phyloP scores from a whole-genome alignment of 176 grass and related monocot genomes.

The Oryza australiensis region DNA sequence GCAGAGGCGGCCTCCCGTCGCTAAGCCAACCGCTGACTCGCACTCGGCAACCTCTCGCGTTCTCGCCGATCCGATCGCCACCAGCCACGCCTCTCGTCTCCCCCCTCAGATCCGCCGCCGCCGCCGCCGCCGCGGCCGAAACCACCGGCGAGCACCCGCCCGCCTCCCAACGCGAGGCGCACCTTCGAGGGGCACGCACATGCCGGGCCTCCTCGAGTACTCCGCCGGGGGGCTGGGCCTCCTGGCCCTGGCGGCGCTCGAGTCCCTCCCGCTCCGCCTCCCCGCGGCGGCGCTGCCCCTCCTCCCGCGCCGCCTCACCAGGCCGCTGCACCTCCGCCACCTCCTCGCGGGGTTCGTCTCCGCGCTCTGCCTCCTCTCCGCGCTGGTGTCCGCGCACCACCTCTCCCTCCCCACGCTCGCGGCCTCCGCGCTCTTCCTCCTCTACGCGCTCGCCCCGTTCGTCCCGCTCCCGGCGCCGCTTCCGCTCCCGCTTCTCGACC shows the following conservation, averaged over 20 bases:
- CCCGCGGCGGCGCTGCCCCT: background rate
- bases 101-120: conserved; percentile 34
- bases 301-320: conserved; percentile 27
- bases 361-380: conserved; percentile 52
- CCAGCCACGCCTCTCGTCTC: background rate
- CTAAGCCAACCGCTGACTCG: background rate
- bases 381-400: conserved; percentile 50
- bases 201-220: conserved; percentile 78
- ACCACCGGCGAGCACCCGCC: background rate
- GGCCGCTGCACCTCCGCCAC: conserved; percentile 50
- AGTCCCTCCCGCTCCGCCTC: conserved; percentile 47
- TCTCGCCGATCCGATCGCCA: conserved; percentile 25
- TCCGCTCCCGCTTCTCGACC: conserved; percentile 68
- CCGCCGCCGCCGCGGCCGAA: background rate
- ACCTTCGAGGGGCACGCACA: background rate
- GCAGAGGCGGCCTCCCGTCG: background rate
- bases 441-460: conserved; percentile 68
- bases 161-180: no score
- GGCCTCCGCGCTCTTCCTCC: conserved; percentile 71
- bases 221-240: conserved; percentile 70
- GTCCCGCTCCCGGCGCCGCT: conserved; percentile 45
- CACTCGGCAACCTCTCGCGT: background rate
- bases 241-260: conserved; percentile 59
- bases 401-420: conserved; percentile 71
- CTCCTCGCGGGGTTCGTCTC: conserved; percentile 39